A percentile compares a stretch with the other conserved stretches of the same genome.
phyloP scores from a whole-genome alignment of 2,329 filamentous ascomycete species.

The Penicillium sp. region DNA sequence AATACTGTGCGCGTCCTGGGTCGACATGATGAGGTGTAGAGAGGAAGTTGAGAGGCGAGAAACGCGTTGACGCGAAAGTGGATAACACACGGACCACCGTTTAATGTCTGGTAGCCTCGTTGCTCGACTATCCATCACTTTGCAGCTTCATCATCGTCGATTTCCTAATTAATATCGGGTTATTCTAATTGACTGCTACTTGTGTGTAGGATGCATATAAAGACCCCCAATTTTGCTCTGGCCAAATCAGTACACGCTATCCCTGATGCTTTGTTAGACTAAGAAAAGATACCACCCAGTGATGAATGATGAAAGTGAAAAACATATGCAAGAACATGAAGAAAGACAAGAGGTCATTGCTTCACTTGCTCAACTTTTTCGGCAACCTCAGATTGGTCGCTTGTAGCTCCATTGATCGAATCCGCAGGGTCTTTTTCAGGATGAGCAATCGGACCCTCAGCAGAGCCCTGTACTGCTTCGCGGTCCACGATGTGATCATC shows the following conservation, averaged over 20 bases:
- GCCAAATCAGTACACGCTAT: slow-evolving; percentile 14
- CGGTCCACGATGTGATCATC: slow-evolving; percentile 8
- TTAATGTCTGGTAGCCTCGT: slow-evolving; percentile 18
- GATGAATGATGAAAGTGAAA: slow-evolving; percentile 6
- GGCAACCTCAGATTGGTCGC: not conserved
- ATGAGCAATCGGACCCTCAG: slow-evolving; percentile 25
- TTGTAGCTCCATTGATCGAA: slow-evolving; percentile 3
- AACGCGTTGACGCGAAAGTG: slow-evolving; percentile 18
- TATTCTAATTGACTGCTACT: too few species aligned
- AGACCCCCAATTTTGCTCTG: not conserved
- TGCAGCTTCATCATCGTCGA: slow-evolving; percentile 4
- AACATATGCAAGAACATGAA: slow-evolving; percentile 10
- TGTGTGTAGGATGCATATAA: not conserved
- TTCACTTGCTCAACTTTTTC: not conserved
- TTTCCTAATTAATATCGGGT: too few species aligned
- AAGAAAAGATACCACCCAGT: slow-evolving; percentile 7
- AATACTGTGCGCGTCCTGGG: slow-evolving; percentile 38
- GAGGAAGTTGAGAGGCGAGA: not conserved
- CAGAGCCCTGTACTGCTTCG: slow-evolving; percentile 20
- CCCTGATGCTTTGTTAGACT: slow-evolving; percentile 18
- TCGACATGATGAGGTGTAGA: slow-evolving; percentile 34
- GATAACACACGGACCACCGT: slow-evolving; percentile 34
- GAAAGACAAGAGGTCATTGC: not conserved
- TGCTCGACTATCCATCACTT: too few species aligned
- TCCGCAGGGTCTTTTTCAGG: slow-evolving; percentile 14